A percentile compares a stretch with the other conserved stretches of the same genome.
Evolutionary conservation across 306 rosid genomes (phyloP).

Genomic region (Urtica urens): DNA sequence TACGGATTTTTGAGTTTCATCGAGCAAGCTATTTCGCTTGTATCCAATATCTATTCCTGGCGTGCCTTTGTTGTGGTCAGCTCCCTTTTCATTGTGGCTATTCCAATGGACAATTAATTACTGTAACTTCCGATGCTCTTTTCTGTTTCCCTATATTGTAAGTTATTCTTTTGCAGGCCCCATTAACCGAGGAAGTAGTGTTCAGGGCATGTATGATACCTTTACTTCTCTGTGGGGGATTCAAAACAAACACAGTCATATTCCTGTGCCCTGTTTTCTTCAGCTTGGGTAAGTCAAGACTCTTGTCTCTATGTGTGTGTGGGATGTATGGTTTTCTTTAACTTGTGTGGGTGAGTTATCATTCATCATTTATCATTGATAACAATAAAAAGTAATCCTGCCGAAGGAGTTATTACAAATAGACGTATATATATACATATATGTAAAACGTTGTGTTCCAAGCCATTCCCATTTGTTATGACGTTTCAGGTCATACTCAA

Average conservation of each 20-base stretch:
- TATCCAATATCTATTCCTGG: constrained; percentile 58
- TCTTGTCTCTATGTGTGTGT: too few species aligned
- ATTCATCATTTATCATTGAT: too few species aligned
- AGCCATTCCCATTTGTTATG: too few species aligned
- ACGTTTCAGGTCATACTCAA: too few species aligned
- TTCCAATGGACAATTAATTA: constrained; percentile 1
- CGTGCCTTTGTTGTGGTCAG: constrained; percentile 83
- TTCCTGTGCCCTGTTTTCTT: constrained; percentile 79
- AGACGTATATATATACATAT: too few species aligned
- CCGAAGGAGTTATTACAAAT: too few species aligned
- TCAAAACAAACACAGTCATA: constrained; percentile 38
- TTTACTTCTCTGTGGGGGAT: constrained; percentile 83
- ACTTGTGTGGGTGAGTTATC: too few species aligned
- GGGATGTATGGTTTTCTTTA: too few species aligned
- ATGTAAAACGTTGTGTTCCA: too few species aligned
- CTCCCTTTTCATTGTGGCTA: constrained; percentile 11
- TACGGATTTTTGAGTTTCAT: constrained; percentile 14
- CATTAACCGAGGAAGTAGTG: constrained; percentile 85
- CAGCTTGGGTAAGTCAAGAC: constrained; percentile 77
- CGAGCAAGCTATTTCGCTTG: constrained; percentile 20
- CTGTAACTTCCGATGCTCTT: background rate
- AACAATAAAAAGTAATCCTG: too few species aligned
- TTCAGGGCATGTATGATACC: constrained; percentile 96
- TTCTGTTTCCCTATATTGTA: background rate
- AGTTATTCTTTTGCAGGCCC: constrained; percentile 56